Conservation (phyloP, 1,284 basidiomycete species). For the Wallemia ichthyophaga region DNA sequence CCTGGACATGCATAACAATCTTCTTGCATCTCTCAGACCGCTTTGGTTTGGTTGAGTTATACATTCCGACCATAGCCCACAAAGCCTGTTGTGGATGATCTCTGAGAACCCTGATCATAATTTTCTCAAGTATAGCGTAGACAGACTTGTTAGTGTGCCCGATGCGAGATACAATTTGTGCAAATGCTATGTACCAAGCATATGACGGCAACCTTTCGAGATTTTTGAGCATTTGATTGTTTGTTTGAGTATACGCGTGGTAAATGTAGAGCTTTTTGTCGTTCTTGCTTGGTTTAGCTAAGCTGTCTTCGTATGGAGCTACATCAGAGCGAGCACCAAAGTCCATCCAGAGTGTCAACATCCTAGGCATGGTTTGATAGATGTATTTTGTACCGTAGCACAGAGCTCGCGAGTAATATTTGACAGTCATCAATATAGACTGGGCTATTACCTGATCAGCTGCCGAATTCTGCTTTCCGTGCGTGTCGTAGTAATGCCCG, state of each 20-base stretch:
- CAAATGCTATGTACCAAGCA: slow-evolving; percentile 70
- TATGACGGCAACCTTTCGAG: not conserved
- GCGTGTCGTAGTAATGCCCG: slow-evolving; percentile 52
- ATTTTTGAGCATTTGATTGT: not conserved
- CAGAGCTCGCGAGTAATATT: slow-evolving; percentile 43
- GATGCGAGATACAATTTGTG: slow-evolving; percentile 85
- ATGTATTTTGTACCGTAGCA: slow-evolving; percentile 74
- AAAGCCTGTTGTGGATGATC: slow-evolving; percentile 72
- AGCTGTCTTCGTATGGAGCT: slow-evolving; percentile 8
- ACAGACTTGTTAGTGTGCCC: slow-evolving; percentile 45
- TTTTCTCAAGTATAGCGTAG: slow-evolving; percentile 29
- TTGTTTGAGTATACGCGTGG: not conserved
- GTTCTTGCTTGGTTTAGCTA: slow-evolving; percentile 3
- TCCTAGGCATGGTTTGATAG: slow-evolving; percentile 77
- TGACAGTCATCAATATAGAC: slow-evolving; percentile 31
- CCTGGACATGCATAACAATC: slow-evolving; percentile 37
- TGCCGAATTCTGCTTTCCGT: not conserved
- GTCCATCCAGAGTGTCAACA: slow-evolving; percentile 88
- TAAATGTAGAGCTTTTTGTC: slow-evolving; percentile 3
- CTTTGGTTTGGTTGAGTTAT: slow-evolving; percentile 44
- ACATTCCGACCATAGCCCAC: slow-evolving; percentile 72
- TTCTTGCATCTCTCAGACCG: slow-evolving; percentile 31
- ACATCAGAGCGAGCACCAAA: slow-evolving; percentile 31
- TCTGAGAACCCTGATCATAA: slow-evolving; percentile 43
- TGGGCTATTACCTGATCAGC: slow-evolving; percentile 7